phyloP scores from a whole-genome alignment of 306 rosid genomes.

The Lagenaria siceraria region DNA sequence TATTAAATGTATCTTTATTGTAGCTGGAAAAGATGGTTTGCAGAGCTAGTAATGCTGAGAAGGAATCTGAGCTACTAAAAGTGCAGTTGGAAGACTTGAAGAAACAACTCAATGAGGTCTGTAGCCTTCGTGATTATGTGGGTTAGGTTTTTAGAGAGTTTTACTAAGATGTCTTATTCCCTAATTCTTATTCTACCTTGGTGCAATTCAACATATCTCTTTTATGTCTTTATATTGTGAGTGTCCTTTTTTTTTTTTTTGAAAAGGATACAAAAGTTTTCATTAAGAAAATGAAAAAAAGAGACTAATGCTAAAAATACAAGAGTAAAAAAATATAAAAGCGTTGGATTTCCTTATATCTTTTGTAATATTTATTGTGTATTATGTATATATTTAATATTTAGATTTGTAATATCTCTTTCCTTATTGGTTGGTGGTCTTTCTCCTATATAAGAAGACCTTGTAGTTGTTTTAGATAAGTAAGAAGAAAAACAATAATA shows the following conservation, averaged over 20 bases:
- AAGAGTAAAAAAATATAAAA: no score
- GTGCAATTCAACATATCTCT: neutral
- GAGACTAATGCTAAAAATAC: no score
- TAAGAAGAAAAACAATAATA: no score
- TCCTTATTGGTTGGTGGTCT: no score
- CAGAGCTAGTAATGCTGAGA: conserved; percentile 66
- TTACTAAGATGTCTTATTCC: neutral
- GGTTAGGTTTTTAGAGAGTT: neutral
- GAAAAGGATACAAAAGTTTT: no score
- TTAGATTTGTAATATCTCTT: no score
- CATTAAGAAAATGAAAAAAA: no score
- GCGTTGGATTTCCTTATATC: no score
- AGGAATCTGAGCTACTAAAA: conserved; percentile 51
- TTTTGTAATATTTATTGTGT: no score
- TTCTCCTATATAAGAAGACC: no score
- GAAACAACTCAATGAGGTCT: conserved; percentile 64
- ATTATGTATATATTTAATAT: no score
- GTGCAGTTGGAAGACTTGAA: conserved; percentile 55
- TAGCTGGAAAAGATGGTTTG: conserved; percentile 74
- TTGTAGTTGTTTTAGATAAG: no score
- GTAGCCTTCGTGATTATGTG: neutral
- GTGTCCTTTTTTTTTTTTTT: neutral
- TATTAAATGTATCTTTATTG: conserved; percentile 2
- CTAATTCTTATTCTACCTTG: neutral
- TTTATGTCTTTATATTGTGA: neutral